Conservation (phyloP, 306 rosid genomes). For the Vicia villosa region DNA sequence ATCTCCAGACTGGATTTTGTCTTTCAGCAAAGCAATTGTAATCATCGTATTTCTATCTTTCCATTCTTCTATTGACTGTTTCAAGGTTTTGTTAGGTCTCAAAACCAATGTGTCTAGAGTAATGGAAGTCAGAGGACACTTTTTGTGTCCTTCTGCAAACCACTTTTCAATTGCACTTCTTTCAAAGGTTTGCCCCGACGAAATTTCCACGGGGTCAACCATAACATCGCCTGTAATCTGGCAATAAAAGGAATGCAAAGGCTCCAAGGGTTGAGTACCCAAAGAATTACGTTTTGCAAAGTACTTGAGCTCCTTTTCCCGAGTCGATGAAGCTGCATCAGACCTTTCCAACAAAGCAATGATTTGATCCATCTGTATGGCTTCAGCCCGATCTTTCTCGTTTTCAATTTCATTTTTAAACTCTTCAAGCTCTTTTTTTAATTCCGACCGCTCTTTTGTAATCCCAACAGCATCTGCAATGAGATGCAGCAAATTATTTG, state of each 20-base stretch:
- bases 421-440: constrained; percentile 72
- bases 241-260: constrained; percentile 57
- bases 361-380: constrained; percentile 91
- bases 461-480: constrained; percentile 80
- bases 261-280: constrained; percentile 50
- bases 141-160: constrained; percentile 58
- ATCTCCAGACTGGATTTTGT: constrained; percentile 49
- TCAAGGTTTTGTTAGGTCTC: constrained; percentile 64
- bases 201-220: constrained; percentile 81
- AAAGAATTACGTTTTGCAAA: constrained; percentile 57
- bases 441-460: constrained; percentile 55
- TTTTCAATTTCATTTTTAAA: constrained; percentile 78
- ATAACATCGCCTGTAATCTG: constrained; percentile 56
- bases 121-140: constrained; percentile 61
- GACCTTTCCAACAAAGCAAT: constrained; percentile 85
- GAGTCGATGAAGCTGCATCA: constrained; percentile 72
- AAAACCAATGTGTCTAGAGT: constrained; percentile 51
- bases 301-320: constrained; percentile 64
- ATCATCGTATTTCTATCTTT: constrained; percentile 64
- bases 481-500: constrained; percentile 67
- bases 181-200: constrained; percentile 65
- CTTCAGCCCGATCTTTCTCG: constrained; percentile 75
- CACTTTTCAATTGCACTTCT: constrained; percentile 69
- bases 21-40: constrained; percentile 43
- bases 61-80: constrained; percentile 73